phyloP scores from a whole-genome alignment of 2,329 filamentous ascomycete species.

The Colletotrichum abscissum region DNA sequence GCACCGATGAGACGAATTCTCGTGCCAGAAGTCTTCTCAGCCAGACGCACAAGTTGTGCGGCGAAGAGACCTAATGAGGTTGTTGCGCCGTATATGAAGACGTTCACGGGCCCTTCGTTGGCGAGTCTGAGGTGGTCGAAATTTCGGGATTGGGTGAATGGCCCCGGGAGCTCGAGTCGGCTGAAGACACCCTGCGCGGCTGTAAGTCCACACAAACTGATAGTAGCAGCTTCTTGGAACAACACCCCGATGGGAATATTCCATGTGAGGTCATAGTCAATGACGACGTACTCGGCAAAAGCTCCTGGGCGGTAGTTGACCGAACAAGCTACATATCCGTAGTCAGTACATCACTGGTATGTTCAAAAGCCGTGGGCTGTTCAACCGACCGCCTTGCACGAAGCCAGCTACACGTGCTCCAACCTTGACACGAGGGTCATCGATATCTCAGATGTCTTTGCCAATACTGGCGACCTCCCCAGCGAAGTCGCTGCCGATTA shows the following conservation, averaged over 20 bases:
- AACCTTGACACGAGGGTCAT: constrained; percentile 35
- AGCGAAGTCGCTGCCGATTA: constrained; percentile 54
- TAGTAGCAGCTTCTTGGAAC: constrained; percentile 49
- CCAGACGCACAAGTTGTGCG: constrained; percentile 42
- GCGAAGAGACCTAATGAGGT: constrained; percentile 47
- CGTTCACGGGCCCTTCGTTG: neutral
- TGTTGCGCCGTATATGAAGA: constrained; percentile 48
- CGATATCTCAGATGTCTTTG: constrained; percentile 4
- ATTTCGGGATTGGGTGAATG: constrained; percentile 40
- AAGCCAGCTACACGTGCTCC: constrained; percentile 53
- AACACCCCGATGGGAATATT: constrained; percentile 44
- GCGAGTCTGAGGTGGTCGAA: neutral
- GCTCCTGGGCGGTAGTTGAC: constrained; percentile 55
- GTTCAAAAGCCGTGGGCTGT: too few species aligned
- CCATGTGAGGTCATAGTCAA: constrained; percentile 51
- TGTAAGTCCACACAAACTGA: constrained; percentile 55
- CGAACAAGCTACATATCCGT: constrained; percentile 42
- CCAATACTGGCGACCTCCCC: constrained; percentile 41
- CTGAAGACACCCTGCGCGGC: constrained; percentile 54
- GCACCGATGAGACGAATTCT: constrained; percentile 42
- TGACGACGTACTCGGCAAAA: constrained; percentile 54
- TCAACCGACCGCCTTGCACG: constrained; percentile 46
- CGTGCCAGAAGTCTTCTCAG: constrained; percentile 21
- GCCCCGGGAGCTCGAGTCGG: constrained; percentile 47
- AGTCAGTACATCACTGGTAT: too few species aligned